A percentile compares a stretch with the other conserved stretches of the same genome.
Evolutionary conservation across 2,329 filamentous ascomycete genomes (phyloP).

Genomic region (Hirsutella thompsonii): DNA sequence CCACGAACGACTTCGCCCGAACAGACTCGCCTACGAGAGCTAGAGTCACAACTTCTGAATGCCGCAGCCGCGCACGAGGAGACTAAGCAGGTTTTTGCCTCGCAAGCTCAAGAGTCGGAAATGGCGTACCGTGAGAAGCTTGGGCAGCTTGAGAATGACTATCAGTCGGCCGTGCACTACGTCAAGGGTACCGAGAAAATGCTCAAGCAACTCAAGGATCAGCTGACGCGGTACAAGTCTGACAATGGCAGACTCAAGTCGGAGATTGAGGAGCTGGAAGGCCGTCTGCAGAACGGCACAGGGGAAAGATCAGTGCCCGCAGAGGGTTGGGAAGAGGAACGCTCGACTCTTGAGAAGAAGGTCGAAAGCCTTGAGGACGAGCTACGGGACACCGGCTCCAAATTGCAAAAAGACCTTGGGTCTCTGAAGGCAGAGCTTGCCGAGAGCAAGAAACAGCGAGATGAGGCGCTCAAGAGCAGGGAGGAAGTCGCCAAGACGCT

Average conservation of each 20-base stretch:
- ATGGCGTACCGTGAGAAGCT: constrained; percentile 84
- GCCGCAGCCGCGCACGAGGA: constrained; percentile 76
- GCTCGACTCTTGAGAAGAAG: constrained; percentile 50
- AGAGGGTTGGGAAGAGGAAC: constrained; percentile 64
- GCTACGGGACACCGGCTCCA: constrained; percentile 49
- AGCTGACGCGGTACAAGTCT: constrained; percentile 82
- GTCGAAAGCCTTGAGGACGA: constrained; percentile 58
- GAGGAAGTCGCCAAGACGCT: constrained; percentile 46
- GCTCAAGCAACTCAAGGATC: constrained; percentile 96
- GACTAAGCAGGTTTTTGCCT: constrained; percentile 62
- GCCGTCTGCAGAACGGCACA: constrained; percentile 27
- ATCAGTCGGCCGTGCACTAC: constrained; percentile 95
- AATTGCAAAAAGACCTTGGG: constrained; percentile 60
- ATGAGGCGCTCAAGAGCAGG: constrained; percentile 44
- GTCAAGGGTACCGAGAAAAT: constrained; percentile 98
- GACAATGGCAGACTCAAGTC: constrained; percentile 73
- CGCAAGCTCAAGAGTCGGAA: constrained; percentile 77
- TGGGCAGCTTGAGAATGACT: constrained; percentile 88
- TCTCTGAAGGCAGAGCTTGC: constrained; percentile 58
- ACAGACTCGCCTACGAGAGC: constrained; percentile 62
- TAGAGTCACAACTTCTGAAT: constrained; percentile 76
- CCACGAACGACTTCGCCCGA: constrained; percentile 66
- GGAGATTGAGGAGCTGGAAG: constrained; percentile 60
- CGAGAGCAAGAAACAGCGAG: constrained; percentile 53
- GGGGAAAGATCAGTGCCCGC: constrained; percentile 26